A percentile compares a stretch with the other conserved stretches of the same genome.
phyloP scores from a whole-genome alignment of 768 basidiomycete species.

The Amanita rimosa region DNA sequence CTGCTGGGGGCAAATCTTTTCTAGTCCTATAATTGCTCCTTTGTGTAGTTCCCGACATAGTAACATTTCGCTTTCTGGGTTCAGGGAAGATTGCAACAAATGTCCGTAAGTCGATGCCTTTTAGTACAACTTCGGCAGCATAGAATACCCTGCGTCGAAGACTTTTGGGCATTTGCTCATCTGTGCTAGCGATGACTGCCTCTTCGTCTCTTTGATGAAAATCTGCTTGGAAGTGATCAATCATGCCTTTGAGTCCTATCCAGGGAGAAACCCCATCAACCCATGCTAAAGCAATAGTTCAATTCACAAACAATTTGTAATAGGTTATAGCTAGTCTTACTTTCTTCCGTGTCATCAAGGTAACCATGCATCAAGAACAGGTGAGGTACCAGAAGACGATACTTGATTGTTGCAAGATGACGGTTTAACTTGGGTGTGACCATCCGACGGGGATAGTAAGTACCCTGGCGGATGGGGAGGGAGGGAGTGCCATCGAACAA shows the following conservation, averaged over 20 bases:
- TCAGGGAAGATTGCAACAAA: conserved; percentile 72
- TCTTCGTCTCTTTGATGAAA: conserved; percentile 91
- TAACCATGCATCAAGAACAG: conserved; percentile 84
- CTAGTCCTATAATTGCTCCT: conserved; percentile 38
- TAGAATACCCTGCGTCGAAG: conserved; percentile 77
- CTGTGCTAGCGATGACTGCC: conserved; percentile 42
- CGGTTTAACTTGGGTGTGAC: conserved; percentile 81
- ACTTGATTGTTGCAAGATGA: conserved; percentile 87
- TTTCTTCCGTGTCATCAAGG: conserved; percentile 64
- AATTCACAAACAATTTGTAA: conserved; percentile 1
- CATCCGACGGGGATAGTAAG: conserved; percentile 57
- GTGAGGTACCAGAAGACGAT: conserved; percentile 66
- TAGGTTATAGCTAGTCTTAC: conserved; percentile 26
- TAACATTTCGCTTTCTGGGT: conserved; percentile 49
- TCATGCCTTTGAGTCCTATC: conserved; percentile 77
- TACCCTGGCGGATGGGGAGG: conserved; percentile 83
- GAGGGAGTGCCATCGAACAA: conserved; percentile 72
- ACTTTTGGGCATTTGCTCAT: conserved; percentile 45
- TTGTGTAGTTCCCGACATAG: conserved; percentile 33
- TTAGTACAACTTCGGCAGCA: conserved; percentile 75
- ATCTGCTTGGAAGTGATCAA: conserved; percentile 77
- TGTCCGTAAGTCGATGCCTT: conserved; percentile 65
- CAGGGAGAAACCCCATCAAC: conserved; percentile 64
- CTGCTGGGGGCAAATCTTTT: conserved; percentile 29
- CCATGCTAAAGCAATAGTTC: conserved; percentile 43